Evolutionary conservation across 495 filamentous ascomycete genomes (phyloP).

Genomic region (Penicillium longicatenatum): DNA sequence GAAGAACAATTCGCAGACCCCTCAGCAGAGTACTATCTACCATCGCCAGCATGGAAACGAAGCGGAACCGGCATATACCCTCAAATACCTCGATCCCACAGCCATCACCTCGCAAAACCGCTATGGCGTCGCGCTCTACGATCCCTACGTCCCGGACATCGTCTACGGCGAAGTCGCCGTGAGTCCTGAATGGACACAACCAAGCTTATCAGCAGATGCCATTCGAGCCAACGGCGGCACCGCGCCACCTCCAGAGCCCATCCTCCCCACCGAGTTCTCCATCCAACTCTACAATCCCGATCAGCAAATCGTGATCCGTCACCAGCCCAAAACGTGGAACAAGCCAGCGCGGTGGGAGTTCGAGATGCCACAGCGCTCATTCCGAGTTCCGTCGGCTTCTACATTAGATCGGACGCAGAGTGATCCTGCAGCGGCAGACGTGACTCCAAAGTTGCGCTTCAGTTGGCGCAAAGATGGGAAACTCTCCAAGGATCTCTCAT

Average conservation of each 20-base stretch:
- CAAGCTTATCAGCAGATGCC: constrained; percentile 76
- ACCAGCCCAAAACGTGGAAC: constrained; percentile 75
- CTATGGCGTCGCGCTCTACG: constrained; percentile 84
- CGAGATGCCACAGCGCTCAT: constrained; percentile 84
- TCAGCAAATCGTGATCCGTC: constrained; percentile 71
- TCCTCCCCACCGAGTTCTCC: constrained; percentile 75
- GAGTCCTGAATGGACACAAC: constrained; percentile 80
- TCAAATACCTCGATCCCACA: constrained; percentile 73
- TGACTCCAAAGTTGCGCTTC: constrained; percentile 80
- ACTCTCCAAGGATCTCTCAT: constrained; percentile 80
- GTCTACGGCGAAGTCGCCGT: constrained; percentile 87
- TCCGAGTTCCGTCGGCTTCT: constrained; percentile 75
- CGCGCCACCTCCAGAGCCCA: constrained; percentile 70
- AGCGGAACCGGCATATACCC: constrained; percentile 72
- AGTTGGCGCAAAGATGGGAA: constrained; percentile 91
- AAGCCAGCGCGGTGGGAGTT: constrained; percentile 84
- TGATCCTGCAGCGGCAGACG: constrained; percentile 65
- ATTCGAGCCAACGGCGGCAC: constrained; percentile 71
- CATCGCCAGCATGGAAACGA: constrained; percentile 81
- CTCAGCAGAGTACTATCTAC: constrained; percentile 64
- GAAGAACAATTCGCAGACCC: constrained; percentile 46
- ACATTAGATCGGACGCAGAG: constrained; percentile 73
- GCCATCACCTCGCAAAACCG: constrained; percentile 71
- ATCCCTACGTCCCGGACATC: constrained; percentile 77
- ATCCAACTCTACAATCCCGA: constrained; percentile 95